phyloP scores from a whole-genome alignment of 352 stramenopile species.

The Poterioochromonas sp. region DNA sequence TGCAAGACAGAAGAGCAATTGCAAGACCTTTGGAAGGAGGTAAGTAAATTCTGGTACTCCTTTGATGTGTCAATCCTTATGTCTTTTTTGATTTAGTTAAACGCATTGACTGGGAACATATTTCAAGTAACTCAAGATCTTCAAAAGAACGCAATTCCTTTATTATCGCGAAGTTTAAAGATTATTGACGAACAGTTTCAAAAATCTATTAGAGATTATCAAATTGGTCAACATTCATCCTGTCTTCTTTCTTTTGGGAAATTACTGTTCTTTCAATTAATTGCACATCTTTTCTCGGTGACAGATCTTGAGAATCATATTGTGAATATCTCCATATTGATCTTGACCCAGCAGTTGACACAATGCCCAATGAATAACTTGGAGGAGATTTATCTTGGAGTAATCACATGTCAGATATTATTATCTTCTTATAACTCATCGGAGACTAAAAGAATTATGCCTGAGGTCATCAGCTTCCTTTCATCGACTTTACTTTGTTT shows the following conservation, averaged over 20 bases:
- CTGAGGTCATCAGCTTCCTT: constrained; percentile 51
- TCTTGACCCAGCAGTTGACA: constrained; percentile 74
- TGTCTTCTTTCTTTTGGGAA: constrained; percentile 73
- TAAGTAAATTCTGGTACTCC: constrained; percentile 18
- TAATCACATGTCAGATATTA: constrained; percentile 59
- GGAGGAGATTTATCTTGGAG: constrained; percentile 65
- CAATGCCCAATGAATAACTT: constrained; percentile 59
- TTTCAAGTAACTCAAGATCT: constrained; percentile 71
- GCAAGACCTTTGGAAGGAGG: constrained; percentile 66
- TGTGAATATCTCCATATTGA: constrained; percentile 74
- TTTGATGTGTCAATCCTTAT: neutral
- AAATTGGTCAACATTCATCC: constrained; percentile 49
- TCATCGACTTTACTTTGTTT: neutral
- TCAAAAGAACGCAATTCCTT: constrained; percentile 65
- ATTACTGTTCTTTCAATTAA: constrained; percentile 72
- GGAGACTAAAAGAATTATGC: constrained; percentile 71
- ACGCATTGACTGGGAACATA: constrained; percentile 52
- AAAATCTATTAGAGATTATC: neutral
- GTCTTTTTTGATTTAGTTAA: constrained; percentile 49
- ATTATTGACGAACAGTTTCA: constrained; percentile 43
- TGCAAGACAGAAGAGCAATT: constrained; percentile 49
- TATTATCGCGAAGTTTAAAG: constrained; percentile 75
- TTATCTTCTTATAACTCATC: constrained; percentile 61
- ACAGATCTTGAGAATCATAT: constrained; percentile 88
- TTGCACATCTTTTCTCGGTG: constrained; percentile 79